Percentiles rank a stretch among this genome's conserved stretches.
Conservation (phyloP, 441 rosid species). For the Theobroma grandiflorum region DNA sequence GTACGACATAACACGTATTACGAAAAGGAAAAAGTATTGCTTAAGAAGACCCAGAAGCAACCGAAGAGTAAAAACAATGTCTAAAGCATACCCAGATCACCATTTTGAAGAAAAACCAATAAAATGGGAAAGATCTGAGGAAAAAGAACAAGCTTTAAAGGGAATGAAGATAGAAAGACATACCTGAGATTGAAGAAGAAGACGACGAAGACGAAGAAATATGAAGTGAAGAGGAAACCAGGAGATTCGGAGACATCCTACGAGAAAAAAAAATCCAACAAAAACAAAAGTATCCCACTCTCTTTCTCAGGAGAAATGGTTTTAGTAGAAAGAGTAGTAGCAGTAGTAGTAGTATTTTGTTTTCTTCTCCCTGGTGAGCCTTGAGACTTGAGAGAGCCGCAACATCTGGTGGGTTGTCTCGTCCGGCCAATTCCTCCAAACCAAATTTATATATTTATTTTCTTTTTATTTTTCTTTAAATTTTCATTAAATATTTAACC, state of each 20-base stretch:
- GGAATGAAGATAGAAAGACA: constrained; percentile 12
- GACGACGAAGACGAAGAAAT: constrained; percentile 20
- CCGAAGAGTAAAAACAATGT: constrained; percentile 31
- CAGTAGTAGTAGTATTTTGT: no score
- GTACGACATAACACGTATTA: background rate
- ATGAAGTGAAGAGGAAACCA: constrained; percentile 30
- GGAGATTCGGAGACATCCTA: constrained; percentile 44
- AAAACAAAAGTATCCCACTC: constrained; percentile 13
- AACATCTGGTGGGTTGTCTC: constrained; percentile 71
- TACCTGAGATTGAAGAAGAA: constrained; percentile 21
- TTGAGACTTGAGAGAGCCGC: constrained; percentile 50
- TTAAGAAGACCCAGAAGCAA: background rate
- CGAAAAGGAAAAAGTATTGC: no score
- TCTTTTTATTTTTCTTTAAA: no score
- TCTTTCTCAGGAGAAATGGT: background rate
- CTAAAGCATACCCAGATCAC: constrained; percentile 41
- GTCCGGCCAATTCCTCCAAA: constrained; percentile 39
- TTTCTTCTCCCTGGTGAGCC: background rate
- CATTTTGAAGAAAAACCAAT: constrained; percentile 31
- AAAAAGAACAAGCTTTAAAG: constrained; percentile 7
- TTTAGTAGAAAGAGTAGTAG: no score
- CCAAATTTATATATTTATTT: no score
- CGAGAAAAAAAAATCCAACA: constrained; percentile 22
- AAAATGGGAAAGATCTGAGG: constrained; percentile 53
- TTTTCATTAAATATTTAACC: no score